Evolutionary conservation across 2,329 filamentous ascomycete species (phyloP), one percentile per base, ranked within the genome.

Genomic region (Onygenales sp.): DNA sequence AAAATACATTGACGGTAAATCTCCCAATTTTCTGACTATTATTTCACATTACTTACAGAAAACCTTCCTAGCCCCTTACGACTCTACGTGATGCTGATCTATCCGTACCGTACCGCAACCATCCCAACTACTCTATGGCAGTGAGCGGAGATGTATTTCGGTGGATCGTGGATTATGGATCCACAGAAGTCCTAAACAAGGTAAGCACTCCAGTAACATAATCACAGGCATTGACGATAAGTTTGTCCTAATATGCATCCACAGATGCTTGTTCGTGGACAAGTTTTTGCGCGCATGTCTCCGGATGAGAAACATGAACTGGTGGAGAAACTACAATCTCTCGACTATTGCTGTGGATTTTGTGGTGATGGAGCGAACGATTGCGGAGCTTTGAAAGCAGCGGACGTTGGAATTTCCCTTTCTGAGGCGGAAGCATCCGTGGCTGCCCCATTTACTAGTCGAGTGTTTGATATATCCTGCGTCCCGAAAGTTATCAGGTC

Each of bases 271-370:
- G 85, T 95, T 37, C 82, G 81, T 52, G 91, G 92, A 31, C 92
- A 93, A 69, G 89, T 98, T 1, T 98, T 95, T 69, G 94, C 93
- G 3, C 86, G 93, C 61, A 98, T 98, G 93, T 97, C 92, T 1
- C 94, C 93, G 0, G 94, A 98, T 66, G 93, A 98, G 70, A 98
- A 98, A 68, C 91, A 96, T 65, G 94, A 98, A 68, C 77, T 98
- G 2, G 90, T 98, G 2, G 93, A 97, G 68, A 98, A 96, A 68
- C 78, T 98, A 3, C 94, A 98, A 67, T 92, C 87, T 62, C 89
- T 98, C 58, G 92, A 91, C 67, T 98, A 96, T 69, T 95, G 88
- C 61, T 88, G 84, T 60, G 93, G 93, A 32, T 98, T 98, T 72
- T 98, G 93, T 63, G 93, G 93, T 44, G 93, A 98, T 66, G 93